Conservation (phyloP, 2,329 filamentous ascomycete genomes). For the Stachybotrys elegans region DNA sequence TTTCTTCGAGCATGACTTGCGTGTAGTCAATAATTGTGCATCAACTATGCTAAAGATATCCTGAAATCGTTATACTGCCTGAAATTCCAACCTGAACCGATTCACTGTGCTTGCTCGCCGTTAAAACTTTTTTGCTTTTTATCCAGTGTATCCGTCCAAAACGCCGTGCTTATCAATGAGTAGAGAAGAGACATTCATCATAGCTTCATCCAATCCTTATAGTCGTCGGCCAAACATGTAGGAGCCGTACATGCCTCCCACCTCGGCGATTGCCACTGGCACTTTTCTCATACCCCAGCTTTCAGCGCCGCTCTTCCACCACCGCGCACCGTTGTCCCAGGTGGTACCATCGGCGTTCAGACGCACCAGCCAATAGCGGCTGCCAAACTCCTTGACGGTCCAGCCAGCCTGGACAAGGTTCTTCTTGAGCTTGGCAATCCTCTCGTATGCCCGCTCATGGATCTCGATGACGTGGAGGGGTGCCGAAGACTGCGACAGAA, state of each 20-base stretch:
- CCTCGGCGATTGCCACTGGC: slow-evolving; percentile 84
- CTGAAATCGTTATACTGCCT: too few relatives aligned
- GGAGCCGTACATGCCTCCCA: slow-evolving; percentile 87
- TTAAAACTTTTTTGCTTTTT: too few relatives aligned
- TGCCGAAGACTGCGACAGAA: slow-evolving; percentile 55
- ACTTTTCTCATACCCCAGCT: slow-evolving; percentile 88
- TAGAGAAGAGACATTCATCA: slow-evolving; percentile 16
- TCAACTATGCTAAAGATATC: too few relatives aligned
- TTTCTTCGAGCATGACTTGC: too few relatives aligned
- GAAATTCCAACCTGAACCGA: too few relatives aligned
- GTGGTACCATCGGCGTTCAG: slow-evolving; percentile 29
- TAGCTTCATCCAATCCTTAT: slow-evolving; percentile 27
- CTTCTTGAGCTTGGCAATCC: slow-evolving; percentile 57
- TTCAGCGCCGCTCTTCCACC: slow-evolving; percentile 80
- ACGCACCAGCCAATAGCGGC: slow-evolving; percentile 63
- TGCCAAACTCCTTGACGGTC: slow-evolving; percentile 65
- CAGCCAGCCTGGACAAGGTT: slow-evolving; percentile 61
- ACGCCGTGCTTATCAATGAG: slow-evolving; percentile 6
- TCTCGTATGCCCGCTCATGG: slow-evolving; percentile 60
- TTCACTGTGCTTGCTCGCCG: too few relatives aligned
- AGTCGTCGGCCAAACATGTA: slow-evolving; percentile 60
- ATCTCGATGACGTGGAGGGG: slow-evolving; percentile 76
- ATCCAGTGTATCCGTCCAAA: too few relatives aligned
- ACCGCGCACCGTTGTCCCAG: slow-evolving; percentile 45
- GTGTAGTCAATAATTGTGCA: too few relatives aligned